These are phyloP conservation scores for Thuja plicata DNA, from an alignment of 83 land plant species.

Conservation along the genomic window DNA sequence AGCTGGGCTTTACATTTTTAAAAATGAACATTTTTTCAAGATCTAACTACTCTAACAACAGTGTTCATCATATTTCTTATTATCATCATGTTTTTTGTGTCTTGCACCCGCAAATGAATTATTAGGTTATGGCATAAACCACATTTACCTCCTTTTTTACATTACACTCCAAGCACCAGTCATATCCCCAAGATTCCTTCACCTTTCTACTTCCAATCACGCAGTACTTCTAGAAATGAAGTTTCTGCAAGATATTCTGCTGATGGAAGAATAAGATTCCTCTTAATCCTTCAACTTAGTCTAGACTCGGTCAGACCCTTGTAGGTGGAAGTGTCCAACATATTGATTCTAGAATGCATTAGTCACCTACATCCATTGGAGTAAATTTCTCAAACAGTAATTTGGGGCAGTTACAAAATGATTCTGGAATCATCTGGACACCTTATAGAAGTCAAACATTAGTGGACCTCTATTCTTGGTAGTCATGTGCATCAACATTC, in stretches of 20 bases:
- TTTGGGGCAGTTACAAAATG: no score
- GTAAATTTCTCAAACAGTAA: no score
- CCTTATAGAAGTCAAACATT: no score
- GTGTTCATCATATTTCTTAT: slow-evolving; percentile 35
- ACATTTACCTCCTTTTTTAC: slow-evolving; percentile 52
- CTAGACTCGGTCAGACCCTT: no score
- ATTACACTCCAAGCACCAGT: slow-evolving; percentile 26
- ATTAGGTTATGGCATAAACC: slow-evolving; percentile 41
- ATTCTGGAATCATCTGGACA: no score
- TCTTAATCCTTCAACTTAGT: no score
- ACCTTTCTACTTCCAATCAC: slow-evolving; percentile 47
- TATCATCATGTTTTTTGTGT: slow-evolving; percentile 39
- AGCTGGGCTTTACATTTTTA: slow-evolving; percentile 18
- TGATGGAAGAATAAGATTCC: no score
- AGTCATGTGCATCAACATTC: no score
- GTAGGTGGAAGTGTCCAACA: no score
- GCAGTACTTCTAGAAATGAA: slow-evolving; percentile 55
- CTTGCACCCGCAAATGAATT: slow-evolving; percentile 25
- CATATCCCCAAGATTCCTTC: slow-evolving; percentile 45
- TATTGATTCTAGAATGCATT: no score
- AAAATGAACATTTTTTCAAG: slow-evolving; percentile 24
- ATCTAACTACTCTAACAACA: slow-evolving; percentile 30
- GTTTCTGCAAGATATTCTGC: neutral
- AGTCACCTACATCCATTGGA: no score
- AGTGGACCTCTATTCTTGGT: no score